Evolutionary conservation across 345 rosid genomes (phyloP), one percentile per base, ranked within the genome.

Genomic region (Triadica sebifera): DNA sequence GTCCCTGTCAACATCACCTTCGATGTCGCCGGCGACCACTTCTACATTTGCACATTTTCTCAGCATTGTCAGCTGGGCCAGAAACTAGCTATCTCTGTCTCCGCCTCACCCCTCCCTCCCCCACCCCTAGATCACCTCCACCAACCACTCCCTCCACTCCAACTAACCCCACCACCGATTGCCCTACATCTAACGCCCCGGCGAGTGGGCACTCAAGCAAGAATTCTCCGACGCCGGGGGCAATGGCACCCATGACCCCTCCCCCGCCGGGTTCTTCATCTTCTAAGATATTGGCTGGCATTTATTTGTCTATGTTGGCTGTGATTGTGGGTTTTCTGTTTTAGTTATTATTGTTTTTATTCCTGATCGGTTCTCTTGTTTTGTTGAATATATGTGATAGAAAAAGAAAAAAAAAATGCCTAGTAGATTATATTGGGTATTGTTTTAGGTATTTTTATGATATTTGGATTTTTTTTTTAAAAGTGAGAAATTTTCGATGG

Each of bases 81-180:
- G 24, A 79, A 79, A 51, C 78, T 79, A 20, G 75, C 81, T 51
- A 79, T 86, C 52, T 73, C 76, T 17, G 85, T 81, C 38, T 67
- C 83, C 0, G 39, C 49, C 20, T 19, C 82, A 8, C 65, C 81
- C 22, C 45, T 11, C 77, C 73, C 29, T 59, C 83, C 7, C 59
- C 74, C 6, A 12, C 52, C 24, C 70, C 73, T 16, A 38, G 16
- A 17, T 45, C 65, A 10, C 57, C 74, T 37, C 73, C 84, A 3
- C 17, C 69, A 4, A 43, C 77, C 25, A 50, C 46, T 2, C 51
- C 79, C 0, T 37, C 75, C 2, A 20, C 79, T 2, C 80, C 82
- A 0, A 37, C 56, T 43, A 34, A 69, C n/a, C 47, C 53, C 4
- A 50, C 80, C 0, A 67, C 29, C 1, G 63, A 43, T 56, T 70